Evolutionary conservation across 2,329 filamentous ascomycete species (phyloP).

Genomic region (Claviceps capensis): DNA sequence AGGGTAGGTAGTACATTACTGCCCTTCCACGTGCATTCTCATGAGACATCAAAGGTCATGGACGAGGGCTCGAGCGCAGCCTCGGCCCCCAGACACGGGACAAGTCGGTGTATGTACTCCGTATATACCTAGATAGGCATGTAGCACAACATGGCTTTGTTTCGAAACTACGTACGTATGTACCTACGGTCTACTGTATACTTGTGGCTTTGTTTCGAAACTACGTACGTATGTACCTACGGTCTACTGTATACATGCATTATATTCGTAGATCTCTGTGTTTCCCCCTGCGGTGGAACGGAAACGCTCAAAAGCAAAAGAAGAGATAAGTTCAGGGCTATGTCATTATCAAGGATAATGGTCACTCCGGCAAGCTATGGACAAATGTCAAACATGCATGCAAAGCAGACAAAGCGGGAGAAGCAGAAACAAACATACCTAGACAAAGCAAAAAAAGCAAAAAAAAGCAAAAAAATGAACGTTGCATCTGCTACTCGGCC

Average conservation of each 20-base stretch:
- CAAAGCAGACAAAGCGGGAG: too few species aligned
- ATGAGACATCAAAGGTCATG: background rate
- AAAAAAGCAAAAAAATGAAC: conserved; percentile 6
- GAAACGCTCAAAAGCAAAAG: too few species aligned
- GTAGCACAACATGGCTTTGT: background rate
- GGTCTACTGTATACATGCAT: background rate
- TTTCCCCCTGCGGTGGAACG: too few species aligned
- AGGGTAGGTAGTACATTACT: too few species aligned
- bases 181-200: background rate
- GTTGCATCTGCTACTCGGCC: background rate
- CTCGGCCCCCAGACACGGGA: background rate
- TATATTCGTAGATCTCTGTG: too few species aligned
- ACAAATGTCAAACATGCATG: too few species aligned
- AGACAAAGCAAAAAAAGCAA: conserved; percentile 7
- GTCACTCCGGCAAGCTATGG: too few species aligned
- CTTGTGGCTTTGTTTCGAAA: background rate
- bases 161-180: background rate
- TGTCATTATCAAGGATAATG: too few species aligned
- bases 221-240: background rate
- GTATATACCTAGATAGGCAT: too few species aligned
- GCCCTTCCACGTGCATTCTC: background rate
- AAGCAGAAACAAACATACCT: too few species aligned
- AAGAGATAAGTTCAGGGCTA: too few species aligned
- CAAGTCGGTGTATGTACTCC: background rate
- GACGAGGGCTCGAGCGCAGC: background rate